Conservation (phyloP, 2,329 filamentous ascomycete genomes). For the Apiospora aurea region DNA sequence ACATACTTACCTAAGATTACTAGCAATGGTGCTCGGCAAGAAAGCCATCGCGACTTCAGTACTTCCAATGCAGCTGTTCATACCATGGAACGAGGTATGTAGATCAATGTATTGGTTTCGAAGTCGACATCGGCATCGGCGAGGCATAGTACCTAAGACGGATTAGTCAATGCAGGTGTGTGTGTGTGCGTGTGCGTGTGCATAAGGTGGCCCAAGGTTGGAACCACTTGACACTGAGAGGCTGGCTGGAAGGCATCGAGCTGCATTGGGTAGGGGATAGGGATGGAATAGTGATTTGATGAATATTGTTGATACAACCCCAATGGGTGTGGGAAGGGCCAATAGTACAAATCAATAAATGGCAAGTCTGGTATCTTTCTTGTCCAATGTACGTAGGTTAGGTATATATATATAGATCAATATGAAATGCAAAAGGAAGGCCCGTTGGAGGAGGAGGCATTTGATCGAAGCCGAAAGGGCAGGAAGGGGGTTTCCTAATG, state of each 20-base stretch:
- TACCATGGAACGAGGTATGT: no score
- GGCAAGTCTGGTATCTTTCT: no score
- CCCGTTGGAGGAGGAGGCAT: no score
- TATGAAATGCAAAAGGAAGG: no score
- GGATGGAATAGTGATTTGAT: background rate
- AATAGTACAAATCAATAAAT: no score
- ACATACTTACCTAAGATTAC: background rate
- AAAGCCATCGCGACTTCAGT: background rate
- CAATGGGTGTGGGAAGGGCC: no score
- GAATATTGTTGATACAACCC: background rate
- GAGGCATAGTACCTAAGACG: background rate
- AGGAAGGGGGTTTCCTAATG: no score
- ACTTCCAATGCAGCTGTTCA: background rate
- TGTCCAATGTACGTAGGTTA: no score
- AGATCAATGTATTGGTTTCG: no score
- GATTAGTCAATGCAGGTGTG: background rate
- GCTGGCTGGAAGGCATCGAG: background rate
- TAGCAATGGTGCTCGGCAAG: background rate
- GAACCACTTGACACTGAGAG: background rate
- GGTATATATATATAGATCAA: no score
- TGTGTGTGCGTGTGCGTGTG: background rate
- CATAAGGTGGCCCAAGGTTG: background rate
- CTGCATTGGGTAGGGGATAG: no score
- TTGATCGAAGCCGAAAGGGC: no score
- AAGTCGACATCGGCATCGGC: background rate